Evolutionary conservation across 177 flowering plant species (phyloP), one percentile per base, ranked within the genome.

Genomic region (Tripterygium wilfordii): DNA sequence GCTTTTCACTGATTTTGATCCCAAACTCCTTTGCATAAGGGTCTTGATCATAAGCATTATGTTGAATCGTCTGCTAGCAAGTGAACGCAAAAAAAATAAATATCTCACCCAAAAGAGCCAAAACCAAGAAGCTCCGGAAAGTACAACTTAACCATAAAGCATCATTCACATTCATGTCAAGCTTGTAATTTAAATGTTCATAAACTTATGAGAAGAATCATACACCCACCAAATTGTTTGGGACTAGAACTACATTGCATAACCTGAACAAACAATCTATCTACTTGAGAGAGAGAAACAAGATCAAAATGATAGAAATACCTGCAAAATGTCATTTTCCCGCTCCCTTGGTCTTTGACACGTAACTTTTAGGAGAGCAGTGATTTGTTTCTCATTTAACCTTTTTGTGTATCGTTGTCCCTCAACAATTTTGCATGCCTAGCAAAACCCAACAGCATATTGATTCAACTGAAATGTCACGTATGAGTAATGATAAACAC

Each of bases 391-490:
- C 8, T 78, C 84, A 54, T 74, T 76, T 58, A 83, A 58, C 55
- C 80, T 53, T 45, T 75, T 78, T 8, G 84, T 53, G 60, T 72
- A 78, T 47, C 84, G 65, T 49, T 83, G 90, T 16, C 90, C 87
- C 49, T 66, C 90, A 15, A 76, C 77, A 41, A 83, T 83, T 62
- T 76, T 80, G 60, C 87, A 83, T 21, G 72, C 77, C 90, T 83
- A 54, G n/a, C 5, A 18, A 38, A 36, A n/a, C 4, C 19, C 17
- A n/a, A 36, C 39, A n/a, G n/a, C n/a, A n/a, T 20, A 32, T 32
- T 32, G 13, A 32, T 12, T 3, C 3, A 12, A 5, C 14, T 9
- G 13, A 32, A 32, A 32, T 32, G 9, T 32, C 10, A 38, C 3
- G 18, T 4, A 8, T 8, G 20, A 19, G 13, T 16, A 16, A 38